Conservation (phyloP, 2,329 filamentous ascomycete species). For the Pezicula neosporulosa region DNA sequence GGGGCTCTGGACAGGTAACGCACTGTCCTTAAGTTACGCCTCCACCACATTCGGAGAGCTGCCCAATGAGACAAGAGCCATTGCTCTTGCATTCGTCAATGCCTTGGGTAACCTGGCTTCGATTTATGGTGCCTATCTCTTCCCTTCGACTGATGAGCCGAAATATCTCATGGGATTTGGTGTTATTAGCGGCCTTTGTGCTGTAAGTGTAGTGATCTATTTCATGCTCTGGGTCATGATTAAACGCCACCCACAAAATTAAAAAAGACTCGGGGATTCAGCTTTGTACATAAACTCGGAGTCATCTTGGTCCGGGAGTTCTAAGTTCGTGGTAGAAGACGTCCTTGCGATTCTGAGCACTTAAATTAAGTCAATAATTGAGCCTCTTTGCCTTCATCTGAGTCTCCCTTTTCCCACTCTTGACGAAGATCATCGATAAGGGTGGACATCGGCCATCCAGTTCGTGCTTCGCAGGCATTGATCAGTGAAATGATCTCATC, state of each 20-base stretch:
- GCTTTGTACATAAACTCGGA: neutral
- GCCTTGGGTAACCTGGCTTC: slow-evolving; percentile 46
- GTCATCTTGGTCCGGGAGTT: neutral
- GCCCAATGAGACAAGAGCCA: slow-evolving; percentile 40
- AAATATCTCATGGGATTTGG: slow-evolving; percentile 40
- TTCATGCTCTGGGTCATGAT: neutral
- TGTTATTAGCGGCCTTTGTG: slow-evolving; percentile 31
- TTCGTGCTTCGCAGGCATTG: slow-evolving; percentile 31
- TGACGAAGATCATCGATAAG: slow-evolving; percentile 25
- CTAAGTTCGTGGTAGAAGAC: neutral
- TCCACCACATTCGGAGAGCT: slow-evolving; percentile 44
- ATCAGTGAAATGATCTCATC: slow-evolving; percentile 35
- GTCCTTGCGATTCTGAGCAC: neutral
- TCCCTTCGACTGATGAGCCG: slow-evolving; percentile 39
- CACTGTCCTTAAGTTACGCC: slow-evolving; percentile 41
- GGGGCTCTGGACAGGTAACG: slow-evolving; percentile 46
- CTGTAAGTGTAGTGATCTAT: slow-evolving; percentile 20
- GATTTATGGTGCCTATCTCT: slow-evolving; percentile 48
- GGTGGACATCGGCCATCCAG: slow-evolving; percentile 36
- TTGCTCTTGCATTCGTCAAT: slow-evolving; percentile 45
- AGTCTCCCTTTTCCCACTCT: slow-evolving; percentile 22
- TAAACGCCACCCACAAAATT: neutral
- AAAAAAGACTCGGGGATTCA: neutral
- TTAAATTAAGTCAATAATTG: neutral
- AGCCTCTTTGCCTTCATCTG: neutral